phyloP scores from a whole-genome alignment of 352 stramenopile species.

The Phytophthora brassicae region DNA sequence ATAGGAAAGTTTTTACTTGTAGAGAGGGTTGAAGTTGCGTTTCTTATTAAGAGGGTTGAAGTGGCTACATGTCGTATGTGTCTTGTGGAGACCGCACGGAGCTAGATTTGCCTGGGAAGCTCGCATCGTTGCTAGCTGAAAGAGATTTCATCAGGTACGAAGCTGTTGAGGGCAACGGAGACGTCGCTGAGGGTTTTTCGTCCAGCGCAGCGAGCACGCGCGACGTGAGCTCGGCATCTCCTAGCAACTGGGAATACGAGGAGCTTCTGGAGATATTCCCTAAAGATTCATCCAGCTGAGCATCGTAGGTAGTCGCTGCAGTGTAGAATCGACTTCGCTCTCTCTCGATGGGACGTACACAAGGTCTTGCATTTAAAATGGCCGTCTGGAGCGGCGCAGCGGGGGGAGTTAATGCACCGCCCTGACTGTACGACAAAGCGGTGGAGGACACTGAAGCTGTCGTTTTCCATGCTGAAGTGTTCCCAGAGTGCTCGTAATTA shows the following conservation, averaged over 20 bases:
- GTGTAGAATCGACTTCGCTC: constrained; percentile 22
- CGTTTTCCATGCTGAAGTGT: not conserved
- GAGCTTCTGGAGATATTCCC: constrained; percentile 38
- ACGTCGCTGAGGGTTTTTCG: constrained; percentile 25
- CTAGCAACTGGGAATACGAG: constrained; percentile 42
- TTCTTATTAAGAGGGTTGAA: constrained; percentile 9
- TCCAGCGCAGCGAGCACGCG: constrained; percentile 59
- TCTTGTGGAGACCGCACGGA: constrained; percentile 18
- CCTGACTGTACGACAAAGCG: constrained; percentile 2
- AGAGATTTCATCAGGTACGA: constrained; percentile 20
- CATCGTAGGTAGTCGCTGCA: constrained; percentile 1
- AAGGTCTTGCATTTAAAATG: constrained; percentile 53
- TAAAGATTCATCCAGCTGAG: constrained; percentile 2
- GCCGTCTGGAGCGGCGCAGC: constrained; percentile 44
- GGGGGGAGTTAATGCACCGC: constrained; percentile 6
- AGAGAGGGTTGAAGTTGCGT: constrained; percentile 11
- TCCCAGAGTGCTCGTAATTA: constrained; percentile 18
- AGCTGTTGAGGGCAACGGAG: not conserved
- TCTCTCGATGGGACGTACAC: constrained; percentile 59
- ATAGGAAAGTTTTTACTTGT: constrained; percentile 4
- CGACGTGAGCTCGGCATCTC: constrained; percentile 59
- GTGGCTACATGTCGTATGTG: constrained; percentile 5
- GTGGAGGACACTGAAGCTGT: constrained; percentile 14
- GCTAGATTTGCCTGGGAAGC: constrained; percentile 3
- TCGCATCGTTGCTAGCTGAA: not conserved